phyloP scores from a whole-genome alignment of 352 stramenopile species.

The Phytophthora podocarpi region DNA sequence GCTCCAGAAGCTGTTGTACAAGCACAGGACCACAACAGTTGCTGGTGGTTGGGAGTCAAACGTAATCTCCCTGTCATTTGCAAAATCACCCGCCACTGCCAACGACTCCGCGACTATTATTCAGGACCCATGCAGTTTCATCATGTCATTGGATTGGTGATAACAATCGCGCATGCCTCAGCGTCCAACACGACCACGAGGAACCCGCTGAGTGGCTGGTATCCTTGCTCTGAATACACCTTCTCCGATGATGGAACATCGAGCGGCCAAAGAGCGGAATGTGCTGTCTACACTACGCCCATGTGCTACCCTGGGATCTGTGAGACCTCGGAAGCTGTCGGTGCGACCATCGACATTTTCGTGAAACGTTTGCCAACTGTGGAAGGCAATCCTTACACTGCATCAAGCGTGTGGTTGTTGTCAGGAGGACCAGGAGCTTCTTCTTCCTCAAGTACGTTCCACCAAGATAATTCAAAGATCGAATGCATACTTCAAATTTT shows the following conservation, averaged over 20 bases:
- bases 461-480: too few species aligned
- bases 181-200: neutral
- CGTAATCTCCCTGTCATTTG: too few species aligned
- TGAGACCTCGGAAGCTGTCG: neutral
- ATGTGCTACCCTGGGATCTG: conserved; percentile 35
- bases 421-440: too few species aligned
- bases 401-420: too few species aligned
- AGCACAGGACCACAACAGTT: too few species aligned
- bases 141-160: neutral
- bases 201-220: conserved; percentile 37
- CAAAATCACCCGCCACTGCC: too few species aligned
- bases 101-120: too few species aligned
- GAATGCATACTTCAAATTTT: too few species aligned
- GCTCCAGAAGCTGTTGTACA: too few species aligned
- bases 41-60: too few species aligned
- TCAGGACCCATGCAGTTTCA: too few species aligned
- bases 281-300: conserved; percentile 30
- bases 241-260: conserved; percentile 16
- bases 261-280: conserved; percentile 21
- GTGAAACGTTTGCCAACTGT: conserved; percentile 37
- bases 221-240: conserved; percentile 25
- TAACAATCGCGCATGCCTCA: neutral
- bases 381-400: conserved; percentile 2
- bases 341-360: conserved; percentile 32
- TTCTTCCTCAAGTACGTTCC: too few species aligned